Base-by-base conservation (phyloP, 1,139 yeast species). In the Blastobotrys persicus region DNA sequence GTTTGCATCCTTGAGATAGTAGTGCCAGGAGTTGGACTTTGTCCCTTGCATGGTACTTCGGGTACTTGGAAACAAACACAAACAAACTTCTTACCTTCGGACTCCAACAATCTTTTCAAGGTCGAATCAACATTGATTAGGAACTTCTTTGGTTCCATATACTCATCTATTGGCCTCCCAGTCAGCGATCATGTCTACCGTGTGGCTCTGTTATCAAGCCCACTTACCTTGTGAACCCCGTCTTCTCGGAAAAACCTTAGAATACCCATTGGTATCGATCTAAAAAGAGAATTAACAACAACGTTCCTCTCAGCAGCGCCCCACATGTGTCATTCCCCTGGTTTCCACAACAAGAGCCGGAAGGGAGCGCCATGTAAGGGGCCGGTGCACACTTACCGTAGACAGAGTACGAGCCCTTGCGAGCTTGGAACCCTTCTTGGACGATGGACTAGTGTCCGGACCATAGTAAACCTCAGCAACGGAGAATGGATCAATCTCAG, bases 71-170 rank as follows among this genome's bases (percentile, higher is more conserved):
- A 35, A 31, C 28, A 17, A 16, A 34, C 12, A 26, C 26, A n/a
- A n/a, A n/a, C n/a, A n/a, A n/a, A n/a, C n/a, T n/a, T n/a, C 58
- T 14, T 52, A 58, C 61, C 62, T 65, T 91, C 97, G 55, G 78
- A 81, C 31, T 75, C 78, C 54, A 91, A 72, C 48, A 91, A 73
- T 57, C 85, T 84, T 20, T 78, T 71, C 52, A 89, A 72, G 1
- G 97, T 88, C 28, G 76, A 67, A 59, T 88, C 87, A 31, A 91
- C 86, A 64, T 89, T 87, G 55, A 91, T 85, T 62, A 82, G 80
- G 63, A 86, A 88, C 61, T 81, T 76, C 57, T 82, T 75, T 1
- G 80, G 70, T 1, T 53, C 59, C 42, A 52, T 68, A 40, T 67
- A 62, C 51, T 81, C 88, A 63, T 86, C 95, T 37, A 18, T 34